Conservation (phyloP, 2,329 filamentous ascomycete species). For the Fonsecaea erecta region DNA sequence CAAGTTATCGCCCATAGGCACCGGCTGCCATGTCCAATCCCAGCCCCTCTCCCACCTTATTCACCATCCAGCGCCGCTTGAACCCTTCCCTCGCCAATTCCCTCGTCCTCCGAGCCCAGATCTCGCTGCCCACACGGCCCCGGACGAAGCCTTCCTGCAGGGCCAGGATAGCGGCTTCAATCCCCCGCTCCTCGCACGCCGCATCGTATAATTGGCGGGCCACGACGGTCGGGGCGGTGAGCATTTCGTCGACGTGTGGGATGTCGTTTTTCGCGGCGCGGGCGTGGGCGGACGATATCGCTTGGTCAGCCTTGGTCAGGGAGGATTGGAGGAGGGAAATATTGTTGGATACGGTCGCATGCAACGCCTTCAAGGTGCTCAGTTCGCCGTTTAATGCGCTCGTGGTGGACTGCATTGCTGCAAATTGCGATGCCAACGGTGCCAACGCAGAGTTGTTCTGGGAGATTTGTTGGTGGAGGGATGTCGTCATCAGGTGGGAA, state of each 20-base stretch:
- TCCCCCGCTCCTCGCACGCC: constrained; percentile 83
- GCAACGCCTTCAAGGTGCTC: constrained; percentile 70
- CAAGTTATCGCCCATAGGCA: constrained; percentile 1
- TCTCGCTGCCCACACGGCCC: constrained; percentile 51
- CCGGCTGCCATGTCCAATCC: constrained; percentile 43
- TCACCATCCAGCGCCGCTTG: constrained; percentile 51
- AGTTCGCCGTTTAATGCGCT: constrained; percentile 74
- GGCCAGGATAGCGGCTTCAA: constrained; percentile 82
- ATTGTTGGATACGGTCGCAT: constrained; percentile 74
- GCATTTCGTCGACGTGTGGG: constrained; percentile 83
- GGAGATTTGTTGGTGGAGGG: constrained; percentile 69
- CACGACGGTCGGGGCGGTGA: constrained; percentile 92
- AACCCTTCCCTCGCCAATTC: constrained; percentile 55
- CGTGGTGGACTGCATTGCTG: constrained; percentile 73
- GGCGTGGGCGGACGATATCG: constrained; percentile 73
- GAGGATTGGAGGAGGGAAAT: constrained; percentile 76
- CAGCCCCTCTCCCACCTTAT: constrained; percentile 54
- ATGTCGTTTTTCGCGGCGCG: constrained; percentile 58
- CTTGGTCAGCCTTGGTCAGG: constrained; percentile 75
- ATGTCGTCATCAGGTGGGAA: constrained; percentile 69
- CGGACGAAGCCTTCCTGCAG: constrained; percentile 52
- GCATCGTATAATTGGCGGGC: constrained; percentile 89
- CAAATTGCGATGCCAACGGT: constrained; percentile 77
- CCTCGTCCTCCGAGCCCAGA: constrained; percentile 54
- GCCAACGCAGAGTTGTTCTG: constrained; percentile 76